These are phyloP conservation scores for Rhizophagus clarus DNA, from an alignment of 192 early-diverging fungal genomes.

Conservation along the genomic window DNA sequence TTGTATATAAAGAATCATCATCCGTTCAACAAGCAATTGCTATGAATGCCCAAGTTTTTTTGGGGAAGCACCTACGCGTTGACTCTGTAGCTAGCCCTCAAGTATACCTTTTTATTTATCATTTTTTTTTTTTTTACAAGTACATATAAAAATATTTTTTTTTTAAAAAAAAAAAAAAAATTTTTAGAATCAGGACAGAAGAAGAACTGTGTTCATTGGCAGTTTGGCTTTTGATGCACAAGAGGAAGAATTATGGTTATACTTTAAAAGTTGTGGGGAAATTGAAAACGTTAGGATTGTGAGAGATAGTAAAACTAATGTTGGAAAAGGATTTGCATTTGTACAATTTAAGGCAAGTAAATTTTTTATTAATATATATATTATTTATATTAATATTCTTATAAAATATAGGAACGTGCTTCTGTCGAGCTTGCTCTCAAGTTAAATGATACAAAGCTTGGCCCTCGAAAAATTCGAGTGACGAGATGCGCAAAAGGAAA, in stretches of 20 bases:
- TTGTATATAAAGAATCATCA: constrained; percentile 72
- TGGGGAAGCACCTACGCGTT: constrained; percentile 87
- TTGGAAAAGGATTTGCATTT: constrained; percentile 95
- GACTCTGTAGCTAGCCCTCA: constrained; percentile 60
- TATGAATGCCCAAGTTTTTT: constrained; percentile 81
- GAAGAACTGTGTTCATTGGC: constrained; percentile 78
- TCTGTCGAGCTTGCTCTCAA: constrained; percentile 78
- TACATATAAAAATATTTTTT: background rate
- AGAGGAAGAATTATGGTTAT: constrained; percentile 72
- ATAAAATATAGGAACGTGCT: constrained; percentile 59
- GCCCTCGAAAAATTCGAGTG: constrained; percentile 65
- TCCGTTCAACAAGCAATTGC: constrained; percentile 62
- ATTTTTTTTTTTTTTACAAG: no score
- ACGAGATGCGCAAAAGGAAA: constrained; percentile 45
- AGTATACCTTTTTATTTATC: constrained; percentile 32
- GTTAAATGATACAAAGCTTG: constrained; percentile 72
- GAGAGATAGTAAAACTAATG: constrained; percentile 78
- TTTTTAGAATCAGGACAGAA: constrained; percentile 68
- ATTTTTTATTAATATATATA: background rate
- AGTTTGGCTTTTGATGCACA: constrained; percentile 71
- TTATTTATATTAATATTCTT: background rate
- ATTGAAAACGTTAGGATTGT: constrained; percentile 84
- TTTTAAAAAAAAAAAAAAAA: constrained; percentile 30
- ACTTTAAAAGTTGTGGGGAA: constrained; percentile 69
- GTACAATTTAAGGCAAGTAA: constrained; percentile 72